Evolutionary conservation across 164 flowering plant species (phyloP), one percentile per base, ranked within the genome.

Genomic region (Aristolochia fimbriata): DNA sequence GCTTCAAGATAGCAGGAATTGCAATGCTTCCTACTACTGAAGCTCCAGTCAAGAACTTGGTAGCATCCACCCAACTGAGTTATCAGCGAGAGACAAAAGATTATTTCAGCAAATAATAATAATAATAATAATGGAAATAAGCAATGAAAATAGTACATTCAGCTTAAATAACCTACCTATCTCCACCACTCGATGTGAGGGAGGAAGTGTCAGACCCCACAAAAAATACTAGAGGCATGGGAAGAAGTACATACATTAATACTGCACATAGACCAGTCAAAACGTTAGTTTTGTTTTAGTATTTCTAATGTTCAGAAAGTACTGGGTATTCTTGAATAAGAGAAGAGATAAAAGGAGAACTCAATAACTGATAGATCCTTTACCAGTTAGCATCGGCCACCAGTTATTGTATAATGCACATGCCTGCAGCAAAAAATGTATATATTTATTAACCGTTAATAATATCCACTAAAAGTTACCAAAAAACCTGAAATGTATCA

Each of bases 311-410:
- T 23, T 30, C 53, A 8, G 27, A 54, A 22, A 12, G 15, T 23
- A 14, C 23, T 59, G 2, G 4, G 13, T 47, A 14, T 43, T 52
- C 43, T 50, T 31, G 23, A 16, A 43, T 23, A 15, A 24, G 47
- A 14, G 21, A 27, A 41, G 15, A 52, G 27, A 22, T 16, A 15
- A 22, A 22, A 9, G 17, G 23, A 52, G 56, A 11, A n/a, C 53
- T 13, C 37, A 47, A 47, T 24, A 20, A 23, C 61, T 16, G 7
- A 25, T 51, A 2, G 5, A 16, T 1, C 43, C 13, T 15, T 41
- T 78, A 92, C 98, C 83, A 68, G 91, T 75, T 57, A 93, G 70
- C 98, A 90, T 87, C 14, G 98, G 98, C 98, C 98, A 93, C 98
- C 97, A 93, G 65, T 93, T 93, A 71, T 77, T 68, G 70, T 82